These are phyloP conservation scores for Bryoglossum gracile DNA, from an alignment of 495 filamentous ascomycete genomes.

Conservation along the genomic window DNA sequence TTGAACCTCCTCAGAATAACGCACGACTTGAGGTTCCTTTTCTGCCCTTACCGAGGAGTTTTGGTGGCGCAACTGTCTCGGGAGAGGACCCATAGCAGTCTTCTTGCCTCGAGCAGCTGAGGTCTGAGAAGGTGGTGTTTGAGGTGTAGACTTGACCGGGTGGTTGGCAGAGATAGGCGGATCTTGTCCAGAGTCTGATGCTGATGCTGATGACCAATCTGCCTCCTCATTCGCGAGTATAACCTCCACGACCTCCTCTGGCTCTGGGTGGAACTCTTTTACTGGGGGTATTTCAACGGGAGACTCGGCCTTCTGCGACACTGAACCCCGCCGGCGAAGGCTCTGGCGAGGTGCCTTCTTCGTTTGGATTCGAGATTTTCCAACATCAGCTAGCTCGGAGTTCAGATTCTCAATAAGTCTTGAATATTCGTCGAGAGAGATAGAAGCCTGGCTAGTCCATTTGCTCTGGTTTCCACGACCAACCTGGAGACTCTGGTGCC, in stretches of 20 bases:
- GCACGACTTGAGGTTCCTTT: not conserved
- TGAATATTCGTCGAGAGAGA: constrained; percentile 34
- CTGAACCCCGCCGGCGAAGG: not conserved
- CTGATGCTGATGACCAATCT: constrained; percentile 21
- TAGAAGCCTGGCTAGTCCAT: not conserved
- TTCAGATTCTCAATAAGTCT: constrained; percentile 35
- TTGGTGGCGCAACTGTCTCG: no score
- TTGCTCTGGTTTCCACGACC: constrained; percentile 10
- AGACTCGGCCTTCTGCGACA: not conserved
- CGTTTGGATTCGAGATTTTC: constrained; percentile 9
- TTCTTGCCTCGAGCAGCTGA: not conserved
- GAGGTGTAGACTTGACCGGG: constrained; percentile 13
- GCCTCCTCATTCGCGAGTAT: no score
- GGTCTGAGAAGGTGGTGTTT: constrained; percentile 12
- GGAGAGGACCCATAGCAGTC: not conserved
- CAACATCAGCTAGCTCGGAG: constrained; percentile 32
- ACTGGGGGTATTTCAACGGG: no score
- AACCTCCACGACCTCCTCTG: no score
- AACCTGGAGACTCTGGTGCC: constrained; percentile 31
- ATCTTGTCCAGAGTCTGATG: constrained; percentile 13
- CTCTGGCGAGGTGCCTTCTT: not conserved
- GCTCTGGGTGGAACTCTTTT: no score
- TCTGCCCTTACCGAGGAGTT: no score
- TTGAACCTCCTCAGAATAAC: not conserved
- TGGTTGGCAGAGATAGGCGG: constrained; percentile 10